phyloP scores from a whole-genome alignment of 108 stramenopile species.

The Pelagomonas calceolata region DNA sequence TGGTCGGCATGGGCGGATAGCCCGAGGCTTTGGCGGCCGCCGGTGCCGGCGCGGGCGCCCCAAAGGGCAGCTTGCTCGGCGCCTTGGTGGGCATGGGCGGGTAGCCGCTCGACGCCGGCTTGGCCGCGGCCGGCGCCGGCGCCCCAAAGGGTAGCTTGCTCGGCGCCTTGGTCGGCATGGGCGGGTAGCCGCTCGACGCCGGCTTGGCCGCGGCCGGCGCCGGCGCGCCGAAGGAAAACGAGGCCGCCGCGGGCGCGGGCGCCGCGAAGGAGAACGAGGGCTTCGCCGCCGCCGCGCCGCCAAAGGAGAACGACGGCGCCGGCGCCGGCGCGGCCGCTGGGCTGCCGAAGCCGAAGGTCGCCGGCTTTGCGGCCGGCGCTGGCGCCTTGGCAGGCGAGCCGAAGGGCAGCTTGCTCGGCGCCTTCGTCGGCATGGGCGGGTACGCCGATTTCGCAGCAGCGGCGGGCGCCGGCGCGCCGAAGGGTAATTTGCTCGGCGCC shows the following conservation, averaged over 20 bases:
- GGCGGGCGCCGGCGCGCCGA: neutral
- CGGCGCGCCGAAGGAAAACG: neutral
- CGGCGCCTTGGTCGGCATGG: constrained; percentile 47
- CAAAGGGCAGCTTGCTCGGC: constrained; percentile 18
- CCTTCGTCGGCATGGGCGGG: constrained; percentile 48
- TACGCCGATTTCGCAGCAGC: constrained; percentile 1
- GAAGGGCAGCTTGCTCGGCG: constrained; percentile 23
- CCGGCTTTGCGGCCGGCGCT: neutral
- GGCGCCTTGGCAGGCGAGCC: neutral
- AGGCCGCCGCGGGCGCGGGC: too few relatives aligned
- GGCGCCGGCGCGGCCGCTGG: neutral
- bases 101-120: constrained; percentile 9
- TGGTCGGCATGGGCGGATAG: constrained; percentile 47
- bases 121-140: neutral
- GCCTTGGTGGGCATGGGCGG: constrained; percentile 50
- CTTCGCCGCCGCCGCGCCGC: neutral
- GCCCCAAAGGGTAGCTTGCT: constrained; percentile 5
- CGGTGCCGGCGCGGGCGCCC: neutral
- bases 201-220: neutral
- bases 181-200: constrained; percentile 6
- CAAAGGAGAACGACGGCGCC: neutral
- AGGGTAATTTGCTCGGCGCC: constrained; percentile 26
- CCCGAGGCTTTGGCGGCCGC: neutral
- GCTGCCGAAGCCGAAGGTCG: too few relatives aligned
- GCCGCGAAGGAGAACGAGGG: neutral